These are phyloP conservation scores for Calonectria pauciramosa DNA, from an alignment of 2,329 filamentous ascomycete species.

Conservation along the genomic window DNA sequence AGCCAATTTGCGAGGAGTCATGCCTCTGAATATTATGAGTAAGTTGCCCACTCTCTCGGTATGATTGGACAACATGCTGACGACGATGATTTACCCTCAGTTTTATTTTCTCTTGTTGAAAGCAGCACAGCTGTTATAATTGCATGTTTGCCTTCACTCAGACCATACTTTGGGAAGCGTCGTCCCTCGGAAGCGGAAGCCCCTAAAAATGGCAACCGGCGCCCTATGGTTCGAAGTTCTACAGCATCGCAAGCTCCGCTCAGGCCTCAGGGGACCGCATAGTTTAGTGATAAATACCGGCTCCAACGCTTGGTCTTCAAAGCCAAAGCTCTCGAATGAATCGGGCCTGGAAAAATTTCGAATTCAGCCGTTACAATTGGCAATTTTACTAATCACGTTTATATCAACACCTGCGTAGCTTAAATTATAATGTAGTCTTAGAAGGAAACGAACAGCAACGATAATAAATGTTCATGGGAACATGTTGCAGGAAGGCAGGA, in stretches of 20 bases:
- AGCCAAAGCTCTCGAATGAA: background rate
- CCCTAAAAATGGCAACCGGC: background rate
- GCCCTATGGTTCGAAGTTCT: background rate
- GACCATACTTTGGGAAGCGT: background rate
- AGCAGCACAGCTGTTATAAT: background rate
- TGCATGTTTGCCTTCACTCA: background rate
- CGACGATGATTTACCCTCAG: background rate
- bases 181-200: background rate
- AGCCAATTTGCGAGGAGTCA: background rate
- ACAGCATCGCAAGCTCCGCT: background rate
- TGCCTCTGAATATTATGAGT: constrained; percentile 1
- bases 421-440: background rate
- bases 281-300: background rate
- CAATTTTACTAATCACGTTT: background rate
- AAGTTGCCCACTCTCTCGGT: background rate
- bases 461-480: background rate
- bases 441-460: background rate
- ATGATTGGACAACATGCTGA: background rate
- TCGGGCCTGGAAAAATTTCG: background rate
- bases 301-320: background rate
- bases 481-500: background rate
- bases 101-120: background rate
- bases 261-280: background rate
- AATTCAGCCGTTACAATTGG: background rate
- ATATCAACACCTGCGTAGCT: background rate